phyloP scores from a whole-genome alignment of 768 basidiomycete genomes.

The Tricholoma matsutake region DNA sequence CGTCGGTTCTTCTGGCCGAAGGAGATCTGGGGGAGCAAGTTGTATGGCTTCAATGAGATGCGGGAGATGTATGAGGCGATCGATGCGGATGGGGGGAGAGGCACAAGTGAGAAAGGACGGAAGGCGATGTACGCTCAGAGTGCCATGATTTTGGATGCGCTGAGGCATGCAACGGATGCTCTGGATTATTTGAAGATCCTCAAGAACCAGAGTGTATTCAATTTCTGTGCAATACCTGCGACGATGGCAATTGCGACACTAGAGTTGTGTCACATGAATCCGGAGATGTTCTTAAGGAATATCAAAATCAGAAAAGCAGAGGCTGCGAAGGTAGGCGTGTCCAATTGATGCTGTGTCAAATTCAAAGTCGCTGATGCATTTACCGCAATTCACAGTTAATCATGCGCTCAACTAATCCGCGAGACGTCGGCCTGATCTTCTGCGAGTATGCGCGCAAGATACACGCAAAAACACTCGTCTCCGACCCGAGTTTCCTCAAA shows the following conservation, averaged over 20 bases:
- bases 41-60: slow-evolving; percentile 70
- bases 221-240: slow-evolving; percentile 92
- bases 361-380: neutral
- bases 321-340: slow-evolving; percentile 65
- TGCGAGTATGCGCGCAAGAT: slow-evolving; percentile 77
- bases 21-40: slow-evolving; percentile 76
- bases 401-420: slow-evolving; percentile 86
- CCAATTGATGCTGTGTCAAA: neutral
- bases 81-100: slow-evolving; percentile 42
- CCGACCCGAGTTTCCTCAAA: slow-evolving; percentile 85
- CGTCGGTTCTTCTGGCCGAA: slow-evolving; percentile 90
- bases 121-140: slow-evolving; percentile 80
- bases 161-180: slow-evolving; percentile 79
- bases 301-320: slow-evolving; percentile 94
- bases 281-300: slow-evolving; percentile 77
- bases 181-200: slow-evolving; percentile 88
- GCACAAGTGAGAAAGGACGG: slow-evolving; percentile 24
- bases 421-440: slow-evolving; percentile 89
- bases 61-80: slow-evolving; percentile 51
- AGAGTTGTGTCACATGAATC: slow-evolving; percentile 91
- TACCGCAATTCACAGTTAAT: slow-evolving; percentile 59
- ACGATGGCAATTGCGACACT: slow-evolving; percentile 97
- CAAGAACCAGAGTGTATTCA: slow-evolving; percentile 90
- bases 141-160: slow-evolving; percentile 85
- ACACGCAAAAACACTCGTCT: slow-evolving; percentile 71